Evolutionary conservation across 2,329 filamentous ascomycete genomes (phyloP).

Genomic region (Nothomitra cinnamomea): DNA sequence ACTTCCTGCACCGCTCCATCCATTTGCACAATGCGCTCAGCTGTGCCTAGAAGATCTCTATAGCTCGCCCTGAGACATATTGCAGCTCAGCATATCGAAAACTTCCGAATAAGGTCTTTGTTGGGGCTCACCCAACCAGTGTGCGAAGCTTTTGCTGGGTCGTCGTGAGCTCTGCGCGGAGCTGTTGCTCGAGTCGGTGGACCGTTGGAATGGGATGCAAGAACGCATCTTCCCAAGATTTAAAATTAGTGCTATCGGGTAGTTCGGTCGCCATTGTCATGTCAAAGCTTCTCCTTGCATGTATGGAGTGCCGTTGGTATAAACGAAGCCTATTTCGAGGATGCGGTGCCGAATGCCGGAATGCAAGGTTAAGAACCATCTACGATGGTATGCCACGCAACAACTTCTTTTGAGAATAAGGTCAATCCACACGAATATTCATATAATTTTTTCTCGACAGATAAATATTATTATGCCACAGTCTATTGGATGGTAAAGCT

Average conservation of each 20-base stretch:
- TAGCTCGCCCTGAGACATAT: constrained; percentile 42
- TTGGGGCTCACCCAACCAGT: constrained; percentile 35
- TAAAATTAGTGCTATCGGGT: constrained; percentile 37
- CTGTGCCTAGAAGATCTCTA: constrained; percentile 77
- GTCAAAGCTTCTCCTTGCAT: background rate
- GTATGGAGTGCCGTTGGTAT: no score
- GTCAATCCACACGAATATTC: no score
- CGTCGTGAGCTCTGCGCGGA: constrained; percentile 42
- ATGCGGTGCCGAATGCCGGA: no score
- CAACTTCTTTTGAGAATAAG: no score
- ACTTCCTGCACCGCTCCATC: constrained; percentile 58
- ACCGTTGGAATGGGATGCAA: constrained; percentile 46
- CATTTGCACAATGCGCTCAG: constrained; percentile 88
- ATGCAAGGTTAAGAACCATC: no score
- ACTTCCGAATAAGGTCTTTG: background rate
- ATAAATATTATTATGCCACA: no score
- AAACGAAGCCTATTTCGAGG: background rate
- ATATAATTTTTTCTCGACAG: no score
- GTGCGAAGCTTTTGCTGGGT: constrained; percentile 49
- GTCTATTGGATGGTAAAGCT: no score
- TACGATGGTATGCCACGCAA: no score
- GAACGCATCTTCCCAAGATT: constrained; percentile 51
- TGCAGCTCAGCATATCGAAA: background rate
- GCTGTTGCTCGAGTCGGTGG: constrained; percentile 44
- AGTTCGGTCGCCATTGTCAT: constrained; percentile 33